Evolutionary conservation across 805 yeast species (phyloP), one percentile per base, ranked within the genome.

Genomic region (Kuraishia capsulata): DNA sequence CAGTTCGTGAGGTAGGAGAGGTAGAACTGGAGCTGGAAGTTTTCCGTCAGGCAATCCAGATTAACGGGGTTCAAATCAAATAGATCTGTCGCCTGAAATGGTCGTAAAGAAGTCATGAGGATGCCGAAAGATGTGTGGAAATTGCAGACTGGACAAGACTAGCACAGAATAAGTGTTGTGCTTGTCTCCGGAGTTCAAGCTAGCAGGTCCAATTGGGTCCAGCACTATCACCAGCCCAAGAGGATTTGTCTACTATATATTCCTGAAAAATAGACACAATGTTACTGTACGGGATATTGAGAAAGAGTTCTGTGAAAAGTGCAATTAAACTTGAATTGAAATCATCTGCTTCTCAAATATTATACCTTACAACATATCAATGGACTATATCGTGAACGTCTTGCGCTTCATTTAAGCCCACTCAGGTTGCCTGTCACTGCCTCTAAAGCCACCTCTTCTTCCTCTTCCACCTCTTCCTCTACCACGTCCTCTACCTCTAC

Each of bases 31-130:
- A 84, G 57, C 33, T 88, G 81, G 63, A 85, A 92, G 62, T 90
- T 92, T 52, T 92, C 98, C 0, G 98, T 92, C 38, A 92, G 68
- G 1, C 83, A 81, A 51, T 92, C 98, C 17, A 92, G 60, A 54
- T 92, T 92, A 35, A 89, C 78, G 3, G 82, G 61, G 51, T 85
- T 85, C 37, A 84, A 50, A 6, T 72, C 65, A 46, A 89, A 80
- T 14, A 90, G 61, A 52, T 92, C 97, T 2, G 88, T 78, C 3
- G 95, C 89, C 44, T 80, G 83, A 52, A 92, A 86, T 17, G 97
- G 97, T 43, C 73, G 74, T 11, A 89, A 68, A 0, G 96, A 83
- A 3, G 97, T 83, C 98, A 90, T 90, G 30, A 3, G 19, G 21
- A n/a, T 20, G 6, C 11, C n/a, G n/a, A n/a, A n/a, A n/a, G n/a